Evolutionary conservation across 2,329 filamentous ascomycete species (phyloP).

Genomic region (Zymoseptoria ardabiliae): DNA sequence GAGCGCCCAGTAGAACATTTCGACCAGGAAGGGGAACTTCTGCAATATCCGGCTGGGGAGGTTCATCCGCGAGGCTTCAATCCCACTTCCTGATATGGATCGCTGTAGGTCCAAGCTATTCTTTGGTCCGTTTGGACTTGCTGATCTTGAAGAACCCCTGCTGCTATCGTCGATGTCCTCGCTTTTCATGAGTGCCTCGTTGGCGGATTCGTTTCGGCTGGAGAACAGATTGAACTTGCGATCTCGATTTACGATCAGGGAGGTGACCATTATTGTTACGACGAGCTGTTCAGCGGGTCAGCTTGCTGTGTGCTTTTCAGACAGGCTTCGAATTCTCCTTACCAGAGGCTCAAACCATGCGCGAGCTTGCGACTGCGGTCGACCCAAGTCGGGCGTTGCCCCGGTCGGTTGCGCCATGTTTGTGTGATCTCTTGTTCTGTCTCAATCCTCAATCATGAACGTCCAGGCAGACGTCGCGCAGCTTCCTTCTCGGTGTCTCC

Average conservation of each 20-base stretch:
- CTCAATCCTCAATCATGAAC: not conserved
- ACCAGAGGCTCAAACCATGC: constrained; percentile 24
- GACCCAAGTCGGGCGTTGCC: constrained; percentile 16
- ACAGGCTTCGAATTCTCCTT: constrained; percentile 3
- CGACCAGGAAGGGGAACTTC: constrained; percentile 62
- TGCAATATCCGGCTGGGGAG: constrained; percentile 57
- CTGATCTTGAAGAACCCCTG: constrained; percentile 19
- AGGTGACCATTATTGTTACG: constrained; percentile 36
- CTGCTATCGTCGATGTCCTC: constrained; percentile 12
- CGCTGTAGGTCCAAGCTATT: constrained; percentile 47
- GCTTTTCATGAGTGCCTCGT: constrained; percentile 16
- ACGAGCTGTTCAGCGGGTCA: constrained; percentile 31
- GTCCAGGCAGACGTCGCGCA: not conserved
- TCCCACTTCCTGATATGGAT: constrained; percentile 45
- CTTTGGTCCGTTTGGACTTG: constrained; percentile 32
- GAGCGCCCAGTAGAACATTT: constrained; percentile 68
- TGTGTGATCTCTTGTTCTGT: not conserved
- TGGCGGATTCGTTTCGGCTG: constrained; percentile 8
- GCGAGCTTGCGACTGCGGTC: constrained; percentile 20
- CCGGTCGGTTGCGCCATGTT: constrained; percentile 1
- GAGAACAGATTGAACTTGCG: constrained; percentile 29
- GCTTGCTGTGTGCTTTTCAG: not conserved
- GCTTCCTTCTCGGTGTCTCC: not conserved
- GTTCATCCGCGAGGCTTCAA: constrained; percentile 27
- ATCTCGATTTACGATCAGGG: constrained; percentile 35